These are phyloP conservation scores for Globisporangium uncinulatum DNA, from an alignment of 352 stramenopile genomes.

Conservation along the genomic window DNA sequence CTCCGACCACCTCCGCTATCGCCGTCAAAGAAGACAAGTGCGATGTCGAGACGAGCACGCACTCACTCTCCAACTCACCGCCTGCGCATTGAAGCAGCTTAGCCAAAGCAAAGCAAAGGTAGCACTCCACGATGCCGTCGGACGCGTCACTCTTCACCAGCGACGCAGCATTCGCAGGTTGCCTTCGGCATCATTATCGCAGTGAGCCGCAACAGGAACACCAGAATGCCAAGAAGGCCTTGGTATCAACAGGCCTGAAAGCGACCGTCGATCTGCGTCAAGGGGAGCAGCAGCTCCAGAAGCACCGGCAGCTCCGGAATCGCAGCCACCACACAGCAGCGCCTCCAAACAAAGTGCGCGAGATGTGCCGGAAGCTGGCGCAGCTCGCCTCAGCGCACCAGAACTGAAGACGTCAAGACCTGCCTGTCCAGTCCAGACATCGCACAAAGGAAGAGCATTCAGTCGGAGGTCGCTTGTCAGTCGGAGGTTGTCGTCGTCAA, in stretches of 20 bases:
- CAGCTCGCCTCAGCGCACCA: not conserved
- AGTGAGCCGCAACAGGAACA: not conserved
- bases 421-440: constrained; percentile 3
- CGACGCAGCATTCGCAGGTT: not conserved
- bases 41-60: too few species aligned
- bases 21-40: too few species aligned
- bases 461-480: too few species aligned
- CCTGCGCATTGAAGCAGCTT: too few species aligned
- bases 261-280: too few species aligned
- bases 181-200: not conserved
- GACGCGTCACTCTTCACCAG: not conserved
- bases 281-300: too few species aligned
- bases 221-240: not conserved
- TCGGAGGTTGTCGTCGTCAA: too few species aligned
- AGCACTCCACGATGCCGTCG: not conserved
- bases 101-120: not conserved
- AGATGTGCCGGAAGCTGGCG: not conserved
- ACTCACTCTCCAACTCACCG: too few species aligned
- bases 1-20: too few species aligned
- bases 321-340: not conserved
- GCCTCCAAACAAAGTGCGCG: not conserved
- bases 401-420: not conserved
- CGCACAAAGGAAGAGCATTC: too few species aligned
- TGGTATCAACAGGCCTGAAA: not conserved
- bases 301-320: too few species aligned